Percentiles rank a stretch among this genome's conserved stretches.
These are phyloP conservation scores for Magnolia sinica DNA, from an alignment of 164 flowering plant species.

Conservation along the genomic window DNA sequence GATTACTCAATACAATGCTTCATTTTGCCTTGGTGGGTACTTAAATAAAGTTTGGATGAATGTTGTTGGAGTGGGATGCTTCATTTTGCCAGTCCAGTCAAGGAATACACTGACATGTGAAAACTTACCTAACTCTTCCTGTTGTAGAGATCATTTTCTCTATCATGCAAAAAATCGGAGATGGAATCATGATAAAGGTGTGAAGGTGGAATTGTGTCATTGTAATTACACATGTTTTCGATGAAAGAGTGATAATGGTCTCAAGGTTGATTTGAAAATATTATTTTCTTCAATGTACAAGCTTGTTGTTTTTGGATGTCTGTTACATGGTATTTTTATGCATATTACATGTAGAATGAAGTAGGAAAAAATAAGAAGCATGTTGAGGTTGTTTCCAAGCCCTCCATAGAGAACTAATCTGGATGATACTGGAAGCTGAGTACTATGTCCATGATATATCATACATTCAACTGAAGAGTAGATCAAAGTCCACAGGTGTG, in stretches of 20 bases:
- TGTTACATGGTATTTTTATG: neutral
- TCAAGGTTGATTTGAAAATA: neutral
- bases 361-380: neutral
- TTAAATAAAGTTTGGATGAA: conserved; percentile 83
- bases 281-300: neutral
- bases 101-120: neutral
- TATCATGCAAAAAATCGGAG: neutral
- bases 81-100: conserved; percentile 8
- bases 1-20: conserved; percentile 71
- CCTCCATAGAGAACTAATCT: neutral
- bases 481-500: neutral
- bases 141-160: neutral
- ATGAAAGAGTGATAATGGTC: neutral
- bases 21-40: conserved; percentile 50
- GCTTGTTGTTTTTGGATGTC: neutral
- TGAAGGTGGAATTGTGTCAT: neutral
- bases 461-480: neutral
- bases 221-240: neutral
- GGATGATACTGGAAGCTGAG: neutral
- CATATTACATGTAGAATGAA: neutral
- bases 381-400: neutral
- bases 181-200: neutral
- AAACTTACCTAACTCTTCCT: neutral
- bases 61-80: conserved; percentile 30
- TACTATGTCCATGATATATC: neutral